Percentiles rank a stretch among this genome's conserved stretches.
phyloP scores from a whole-genome alignment of 1,284 basidiomycete genomes.

The Cryptococcus neoformans region DNA sequence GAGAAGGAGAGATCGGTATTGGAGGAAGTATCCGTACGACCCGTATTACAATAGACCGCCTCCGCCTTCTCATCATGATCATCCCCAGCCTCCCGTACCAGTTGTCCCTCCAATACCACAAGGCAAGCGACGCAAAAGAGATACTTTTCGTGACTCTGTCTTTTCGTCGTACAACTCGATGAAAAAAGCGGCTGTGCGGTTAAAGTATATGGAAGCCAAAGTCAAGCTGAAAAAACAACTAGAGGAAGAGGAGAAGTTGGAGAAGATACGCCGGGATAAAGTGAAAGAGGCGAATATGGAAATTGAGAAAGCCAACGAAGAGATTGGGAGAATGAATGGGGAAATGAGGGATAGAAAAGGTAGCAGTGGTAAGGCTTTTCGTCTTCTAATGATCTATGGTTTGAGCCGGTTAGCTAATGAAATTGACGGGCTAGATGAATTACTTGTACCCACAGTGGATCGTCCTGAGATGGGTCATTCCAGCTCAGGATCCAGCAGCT shows the following conservation, averaged over 20 bases:
- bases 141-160: conserved; percentile 31
- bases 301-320: conserved; percentile 15
- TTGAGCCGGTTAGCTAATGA: neutral
- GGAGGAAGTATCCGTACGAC: neutral
- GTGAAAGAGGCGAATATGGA: conserved; percentile 29
- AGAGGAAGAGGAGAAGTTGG: conserved; percentile 26
- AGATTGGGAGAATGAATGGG: neutral
- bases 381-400: neutral
- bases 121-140: conserved; percentile 1
- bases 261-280: conserved; percentile 19
- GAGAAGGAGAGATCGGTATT: neutral
- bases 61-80: neutral
- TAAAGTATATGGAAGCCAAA: conserved; percentile 33
- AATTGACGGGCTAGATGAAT: neutral
- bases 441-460: conserved; percentile 11
- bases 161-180: conserved; percentile 35
- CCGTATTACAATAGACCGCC: neutral
- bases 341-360: conserved; percentile 7
- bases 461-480: conserved; percentile 1
- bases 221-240: conserved; percentile 32
- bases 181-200: conserved; percentile 32
- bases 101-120: neutral
- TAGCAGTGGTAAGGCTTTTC: neutral
- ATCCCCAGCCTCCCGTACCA: neutral
- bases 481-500: neutral